Conservation (phyloP, 2,329 filamentous ascomycete species). For the Botrytis deweyae region DNA sequence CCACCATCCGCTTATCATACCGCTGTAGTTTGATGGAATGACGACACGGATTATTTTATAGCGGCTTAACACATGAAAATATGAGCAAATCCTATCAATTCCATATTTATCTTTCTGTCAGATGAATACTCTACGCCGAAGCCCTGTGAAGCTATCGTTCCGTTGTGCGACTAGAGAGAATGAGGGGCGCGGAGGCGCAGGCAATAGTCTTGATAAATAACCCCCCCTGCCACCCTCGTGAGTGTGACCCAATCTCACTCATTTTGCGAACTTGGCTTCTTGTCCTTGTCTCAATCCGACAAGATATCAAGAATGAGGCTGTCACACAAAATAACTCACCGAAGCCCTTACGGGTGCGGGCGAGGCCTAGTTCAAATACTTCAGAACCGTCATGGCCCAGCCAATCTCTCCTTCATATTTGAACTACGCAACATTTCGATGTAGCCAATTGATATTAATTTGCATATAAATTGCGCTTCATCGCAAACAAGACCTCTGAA, state of each 20-base stretch:
- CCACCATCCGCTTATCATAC: neutral
- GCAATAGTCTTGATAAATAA: neutral
- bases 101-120: neutral
- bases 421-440: neutral
- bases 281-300: neutral
- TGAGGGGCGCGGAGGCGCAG: neutral
- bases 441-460: neutral
- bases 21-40: neutral
- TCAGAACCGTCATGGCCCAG: neutral
- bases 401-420: neutral
- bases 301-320: neutral
- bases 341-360: neutral
- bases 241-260: neutral
- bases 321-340: neutral
- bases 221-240: neutral
- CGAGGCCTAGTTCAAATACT: constrained; percentile 2
- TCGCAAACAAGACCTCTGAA: neutral
- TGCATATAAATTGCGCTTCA: neutral
- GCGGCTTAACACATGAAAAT: neutral
- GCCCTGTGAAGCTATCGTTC: neutral
- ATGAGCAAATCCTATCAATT: neutral
- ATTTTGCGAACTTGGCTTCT: neutral
- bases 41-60: neutral
- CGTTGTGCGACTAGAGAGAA: neutral
- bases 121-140: neutral